Evolutionary conservation across 163 green algal species (phyloP), one percentile per base, ranked within the genome.

Genomic region (Smithsoniella earleae): DNA sequence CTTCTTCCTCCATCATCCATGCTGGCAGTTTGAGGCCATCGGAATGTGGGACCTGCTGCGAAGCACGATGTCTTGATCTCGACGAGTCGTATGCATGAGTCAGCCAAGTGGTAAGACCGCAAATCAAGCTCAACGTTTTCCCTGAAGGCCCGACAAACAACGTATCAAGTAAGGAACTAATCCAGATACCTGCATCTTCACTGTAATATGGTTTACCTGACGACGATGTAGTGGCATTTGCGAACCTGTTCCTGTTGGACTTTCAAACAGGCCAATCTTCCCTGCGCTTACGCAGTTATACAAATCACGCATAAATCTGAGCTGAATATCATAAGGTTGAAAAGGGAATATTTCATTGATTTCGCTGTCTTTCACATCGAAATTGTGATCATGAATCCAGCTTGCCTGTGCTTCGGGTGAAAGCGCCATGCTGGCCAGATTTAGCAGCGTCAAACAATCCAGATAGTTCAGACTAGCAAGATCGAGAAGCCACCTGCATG

Each of bases 261-360:
- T 92, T 45, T 97, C 92, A 76, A 96, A 91, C 3, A 97, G 64
- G 3, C 86, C 92, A 1, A 97, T 81, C 1, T 77, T 4, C 85
- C 82, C 0, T 77, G 28, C 2, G 90, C 54, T 8, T 95, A 63
- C 0, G 74, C 58, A 0, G 18, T 43, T 27, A 65, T 94, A 95
- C 2, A 97, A 75, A 20, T 63, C 72, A 2, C 66, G 52, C 92
- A 97, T 97, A 52, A 97, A 89, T 2, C 82, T 64, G 40, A 80
- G 66, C 74, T 97, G 92, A 55, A 96, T 94, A 2, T 73, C 30
- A 66, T 97, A 97, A 1, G 92, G 87, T 20, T 74, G 30, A 75
- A 86, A 85, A 16, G 88, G 85, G 79, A 96, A 92, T 30, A 69
- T 30, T 40, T 69, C 58, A 20, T 5, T 5, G 58, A 33, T 30